These are phyloP conservation scores for Alternaria hordeiaustralica DNA, from an alignment of 2,329 filamentous ascomycete genomes.

Conservation along the genomic window DNA sequence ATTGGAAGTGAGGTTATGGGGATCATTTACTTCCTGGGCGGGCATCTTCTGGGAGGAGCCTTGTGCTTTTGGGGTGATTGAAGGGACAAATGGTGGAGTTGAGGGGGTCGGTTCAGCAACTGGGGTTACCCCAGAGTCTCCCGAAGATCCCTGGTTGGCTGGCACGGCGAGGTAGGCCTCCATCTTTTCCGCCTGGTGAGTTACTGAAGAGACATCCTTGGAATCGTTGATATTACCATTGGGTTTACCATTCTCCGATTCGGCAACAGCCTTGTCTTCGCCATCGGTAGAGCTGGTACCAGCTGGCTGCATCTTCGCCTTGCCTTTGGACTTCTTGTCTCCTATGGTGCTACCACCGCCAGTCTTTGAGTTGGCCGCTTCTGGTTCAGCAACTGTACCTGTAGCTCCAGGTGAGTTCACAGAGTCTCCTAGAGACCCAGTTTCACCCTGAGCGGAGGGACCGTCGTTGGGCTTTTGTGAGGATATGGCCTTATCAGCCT, in stretches of 20 bases:
- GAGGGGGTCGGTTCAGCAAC: conserved; percentile 6
- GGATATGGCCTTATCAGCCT: conserved; percentile 10
- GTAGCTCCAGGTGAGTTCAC: background rate
- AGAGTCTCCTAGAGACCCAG: background rate
- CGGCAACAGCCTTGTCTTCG: background rate
- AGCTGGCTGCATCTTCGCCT: background rate
- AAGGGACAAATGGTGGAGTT: background rate
- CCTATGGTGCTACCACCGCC: background rate
- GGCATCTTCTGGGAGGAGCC: conserved; percentile 10
- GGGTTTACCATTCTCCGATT: conserved; percentile 15
- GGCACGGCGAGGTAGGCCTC: background rate
- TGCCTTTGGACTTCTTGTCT: conserved; percentile 3
- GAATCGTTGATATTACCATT: conserved; percentile 11
- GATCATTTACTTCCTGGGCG: conserved; percentile 3
- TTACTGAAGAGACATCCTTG: conserved; percentile 17
- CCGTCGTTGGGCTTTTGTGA: conserved; percentile 3
- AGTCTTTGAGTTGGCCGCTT: background rate
- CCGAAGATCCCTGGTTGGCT: background rate
- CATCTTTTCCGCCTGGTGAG: conserved; percentile 19
- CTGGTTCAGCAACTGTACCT: background rate
- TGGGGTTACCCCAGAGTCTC: conserved; percentile 5
- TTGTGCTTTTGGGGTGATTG: background rate
- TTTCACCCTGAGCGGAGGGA: background rate
- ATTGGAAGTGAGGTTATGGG: background rate
- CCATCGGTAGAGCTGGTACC: background rate